Evolutionary conservation across 306 rosid genomes (phyloP).

Genomic region (Corylus americana): DNA sequence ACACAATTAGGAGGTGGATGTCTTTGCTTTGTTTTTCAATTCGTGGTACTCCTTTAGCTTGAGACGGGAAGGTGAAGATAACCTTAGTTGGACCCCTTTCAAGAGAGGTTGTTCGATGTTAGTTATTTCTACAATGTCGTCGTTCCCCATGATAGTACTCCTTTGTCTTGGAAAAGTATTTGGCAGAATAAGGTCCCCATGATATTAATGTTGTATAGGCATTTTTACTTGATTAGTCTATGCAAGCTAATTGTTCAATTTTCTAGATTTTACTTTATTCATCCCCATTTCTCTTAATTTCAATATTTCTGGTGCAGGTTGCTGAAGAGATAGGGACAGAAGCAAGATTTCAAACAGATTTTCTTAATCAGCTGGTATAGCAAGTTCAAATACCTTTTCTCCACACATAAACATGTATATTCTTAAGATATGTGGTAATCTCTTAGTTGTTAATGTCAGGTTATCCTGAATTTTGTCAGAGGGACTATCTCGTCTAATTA

Average conservation of each 20-base stretch:
- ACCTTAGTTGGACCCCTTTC: too few species aligned
- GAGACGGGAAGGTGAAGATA: too few species aligned
- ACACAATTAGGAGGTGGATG: too few species aligned
- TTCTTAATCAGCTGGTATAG: slow-evolving; percentile 74
- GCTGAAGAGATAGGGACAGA: slow-evolving; percentile 84
- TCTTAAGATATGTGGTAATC: slow-evolving; percentile 2
- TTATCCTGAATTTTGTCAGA: background rate
- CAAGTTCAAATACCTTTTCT: slow-evolving; percentile 10
- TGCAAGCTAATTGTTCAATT: background rate
- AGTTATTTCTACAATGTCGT: too few species aligned
- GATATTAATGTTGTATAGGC: background rate
- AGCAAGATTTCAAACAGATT: slow-evolving; percentile 64
- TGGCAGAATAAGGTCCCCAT: too few species aligned
- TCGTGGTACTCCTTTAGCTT: too few species aligned
- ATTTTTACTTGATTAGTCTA: background rate
- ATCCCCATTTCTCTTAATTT: slow-evolving; percentile 11
- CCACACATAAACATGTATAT: background rate
- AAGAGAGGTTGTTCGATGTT: too few species aligned
- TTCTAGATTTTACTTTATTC: background rate
- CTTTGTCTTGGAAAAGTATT: too few species aligned
- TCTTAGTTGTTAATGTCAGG: background rate
- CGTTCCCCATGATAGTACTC: too few species aligned
- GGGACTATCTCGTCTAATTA: background rate
- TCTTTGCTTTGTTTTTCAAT: too few species aligned
- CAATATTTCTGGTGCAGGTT: slow-evolving; percentile 53